phyloP scores from a whole-genome alignment of 345 rosid species.

The Kernera saxatilis region DNA sequence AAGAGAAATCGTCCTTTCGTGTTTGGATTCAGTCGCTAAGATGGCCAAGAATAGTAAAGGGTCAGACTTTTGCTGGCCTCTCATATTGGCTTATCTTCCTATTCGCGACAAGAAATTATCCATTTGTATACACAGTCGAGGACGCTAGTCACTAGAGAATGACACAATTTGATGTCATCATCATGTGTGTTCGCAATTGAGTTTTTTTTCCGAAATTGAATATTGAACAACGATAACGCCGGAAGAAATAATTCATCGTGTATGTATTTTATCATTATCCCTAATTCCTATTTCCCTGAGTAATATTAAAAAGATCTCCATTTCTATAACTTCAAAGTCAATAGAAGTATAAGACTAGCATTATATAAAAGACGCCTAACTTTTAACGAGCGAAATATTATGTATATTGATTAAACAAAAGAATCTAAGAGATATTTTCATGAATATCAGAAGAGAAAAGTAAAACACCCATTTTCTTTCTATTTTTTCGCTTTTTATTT shows the following conservation, averaged over 20 bases:
- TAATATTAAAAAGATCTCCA: background rate
- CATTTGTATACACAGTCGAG: background rate
- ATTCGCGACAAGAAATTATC: background rate
- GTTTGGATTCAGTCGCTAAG: conserved; percentile 33
- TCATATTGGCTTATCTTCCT: background rate
- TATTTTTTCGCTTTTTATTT: background rate
- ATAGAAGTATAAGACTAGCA: background rate
- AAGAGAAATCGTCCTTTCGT: conserved; percentile 46
- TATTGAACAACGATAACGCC: background rate
- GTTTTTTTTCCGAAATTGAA: background rate
- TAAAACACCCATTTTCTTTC: background rate
- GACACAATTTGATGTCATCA: background rate
- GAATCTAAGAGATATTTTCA: background rate
- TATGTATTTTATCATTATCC: background rate
- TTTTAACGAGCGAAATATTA: background rate
- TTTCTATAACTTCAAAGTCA: background rate
- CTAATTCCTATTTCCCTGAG: background rate
- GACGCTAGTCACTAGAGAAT: conserved; percentile 1
- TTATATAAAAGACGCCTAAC: background rate
- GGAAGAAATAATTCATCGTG: background rate
- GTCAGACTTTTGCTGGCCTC: conserved; percentile 43
- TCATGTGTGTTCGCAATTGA: background rate
- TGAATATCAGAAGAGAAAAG: background rate
- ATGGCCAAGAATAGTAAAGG: conserved; percentile 22
- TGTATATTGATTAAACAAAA: background rate